Conservation (phyloP, 805 yeast genomes). For the Sugiyamaella qingdaonensis region DNA sequence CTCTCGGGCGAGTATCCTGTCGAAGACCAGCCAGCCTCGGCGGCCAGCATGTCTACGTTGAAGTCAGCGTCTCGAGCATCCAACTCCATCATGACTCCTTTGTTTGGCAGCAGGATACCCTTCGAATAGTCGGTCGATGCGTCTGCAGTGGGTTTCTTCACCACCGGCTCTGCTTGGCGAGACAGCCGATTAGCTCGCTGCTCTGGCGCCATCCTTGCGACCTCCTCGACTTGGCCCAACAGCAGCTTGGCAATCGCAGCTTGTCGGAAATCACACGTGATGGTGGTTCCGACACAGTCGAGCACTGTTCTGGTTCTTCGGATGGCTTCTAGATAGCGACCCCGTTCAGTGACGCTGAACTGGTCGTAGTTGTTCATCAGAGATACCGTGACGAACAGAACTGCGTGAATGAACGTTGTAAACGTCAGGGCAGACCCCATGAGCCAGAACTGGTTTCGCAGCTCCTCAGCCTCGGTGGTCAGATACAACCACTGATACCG, state of each 20-base stretch:
- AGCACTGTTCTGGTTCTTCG: conserved; percentile 10
- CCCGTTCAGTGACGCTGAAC: conserved; percentile 11
- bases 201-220: conserved; percentile 13
- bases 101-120: conserved; percentile 2
- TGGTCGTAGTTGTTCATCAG: conserved; percentile 17
- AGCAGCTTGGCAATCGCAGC: conserved; percentile 16
- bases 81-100: conserved; percentile 14
- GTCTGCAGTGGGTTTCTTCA: not conserved
- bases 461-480: conserved; percentile 7
- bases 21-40: conserved; percentile 2
- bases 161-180: not conserved
- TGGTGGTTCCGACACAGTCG: conserved; percentile 9
- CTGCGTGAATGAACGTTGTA: conserved; percentile 20
- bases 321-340: conserved; percentile 9
- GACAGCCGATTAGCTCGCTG: conserved; percentile 5
- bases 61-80: conserved; percentile 19
- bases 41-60: conserved; percentile 7
- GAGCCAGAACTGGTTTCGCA: conserved; percentile 16
- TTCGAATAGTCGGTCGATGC: not conserved
- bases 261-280: conserved; percentile 13
- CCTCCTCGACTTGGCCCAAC: conserved; percentile 17
- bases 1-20: conserved; percentile 14
- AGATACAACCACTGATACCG: conserved; percentile 20
- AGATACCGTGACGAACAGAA: conserved; percentile 14
- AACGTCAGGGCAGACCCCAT: conserved; percentile 10